These are phyloP conservation scores for Umbelopsis vinacea DNA, from an alignment of 192 early-diverging fungal species.

Conservation along the genomic window DNA sequence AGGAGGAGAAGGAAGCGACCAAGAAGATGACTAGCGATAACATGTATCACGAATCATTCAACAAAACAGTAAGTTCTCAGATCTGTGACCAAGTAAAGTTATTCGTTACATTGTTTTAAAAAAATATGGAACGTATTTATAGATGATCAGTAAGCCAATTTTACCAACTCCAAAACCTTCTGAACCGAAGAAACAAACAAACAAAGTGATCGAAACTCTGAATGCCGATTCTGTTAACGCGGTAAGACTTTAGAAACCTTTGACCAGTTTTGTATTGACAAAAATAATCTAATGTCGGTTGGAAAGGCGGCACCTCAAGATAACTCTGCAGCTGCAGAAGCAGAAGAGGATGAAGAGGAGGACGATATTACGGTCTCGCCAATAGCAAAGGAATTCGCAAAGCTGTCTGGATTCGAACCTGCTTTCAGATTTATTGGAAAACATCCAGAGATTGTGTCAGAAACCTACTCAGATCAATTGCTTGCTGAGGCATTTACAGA, in stretches of 20 bases:
- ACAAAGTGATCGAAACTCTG: constrained; percentile 68
- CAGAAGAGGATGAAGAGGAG: constrained; percentile 60
- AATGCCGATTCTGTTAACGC: constrained; percentile 47
- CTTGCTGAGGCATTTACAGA: constrained; percentile 82
- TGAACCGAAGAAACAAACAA: constrained; percentile 50
- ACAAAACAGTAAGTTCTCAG: constrained; percentile 60
- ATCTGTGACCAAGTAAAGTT: not conserved
- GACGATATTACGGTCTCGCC: constrained; percentile 59
- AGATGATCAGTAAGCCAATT: constrained; percentile 24
- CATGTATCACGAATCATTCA: constrained; percentile 65
- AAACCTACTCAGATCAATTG: constrained; percentile 80
- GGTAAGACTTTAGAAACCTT: not conserved
- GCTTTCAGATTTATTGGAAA: constrained; percentile 69
- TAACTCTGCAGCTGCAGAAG: constrained; percentile 13
- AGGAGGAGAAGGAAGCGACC: constrained; percentile 61
- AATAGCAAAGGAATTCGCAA: constrained; percentile 61
- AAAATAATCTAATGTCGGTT: not conserved
- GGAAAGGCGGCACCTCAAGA: not conserved
- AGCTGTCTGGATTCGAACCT: constrained; percentile 60
- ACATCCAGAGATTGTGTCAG: constrained; percentile 70
- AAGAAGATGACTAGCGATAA: constrained; percentile 75
- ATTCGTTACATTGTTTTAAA: not conserved
- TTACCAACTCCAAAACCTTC: constrained; percentile 35
- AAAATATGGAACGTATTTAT: not conserved
- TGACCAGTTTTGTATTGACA: no score